Evolutionary conservation across 305 asterid species (phyloP), one percentile per base, ranked within the genome.

Genomic region (Fraxinus greggii): DNA sequence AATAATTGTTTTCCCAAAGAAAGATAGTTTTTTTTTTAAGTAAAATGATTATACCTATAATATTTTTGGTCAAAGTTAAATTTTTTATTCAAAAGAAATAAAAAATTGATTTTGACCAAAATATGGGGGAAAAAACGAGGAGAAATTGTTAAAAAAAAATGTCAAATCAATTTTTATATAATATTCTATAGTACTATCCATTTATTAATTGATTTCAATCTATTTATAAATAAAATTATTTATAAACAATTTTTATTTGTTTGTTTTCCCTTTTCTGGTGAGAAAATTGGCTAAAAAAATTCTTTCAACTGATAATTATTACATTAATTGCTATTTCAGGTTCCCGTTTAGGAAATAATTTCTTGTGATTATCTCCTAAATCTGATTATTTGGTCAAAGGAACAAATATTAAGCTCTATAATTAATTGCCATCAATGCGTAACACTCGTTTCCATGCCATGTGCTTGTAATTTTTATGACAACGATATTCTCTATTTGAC

Each of bases 321-420:
- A 42, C 51, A 7, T 42, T 42, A 42, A 12, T 42, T 42, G 4
- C 17, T 42, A 2, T 42, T 42, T 2, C 51, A 12, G 3, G n/a
- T 42, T 42, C 51, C 17, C 42, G 7, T 36, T 36, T 36, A 36
- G 42, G 42, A 12, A 36, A 36, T 42, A 42, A 10, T 42, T 42
- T 42, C 51, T 42, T 42, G 48, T 2, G 2, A 9, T 40, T 40
- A 40, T 38, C 45, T 38, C 45, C 45, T 40, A 82, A 70, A 79
- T 82, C 42, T 76, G 35, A 78, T 82, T 75, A 73, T 82, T 69
- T 78, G 73, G 89, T 87, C 89, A 84, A 85, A 84, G 72, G 79
- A 81, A 86, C 86, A 86, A 79, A 81, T 51, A 23, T n/a, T 67
- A 73, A 81, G 70, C 17, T 83, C 10, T 69, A 24, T 79, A 56